Evolutionary conservation across 2,329 filamentous ascomycete genomes (phyloP).

Genomic region (Seiridium unicorne): DNA sequence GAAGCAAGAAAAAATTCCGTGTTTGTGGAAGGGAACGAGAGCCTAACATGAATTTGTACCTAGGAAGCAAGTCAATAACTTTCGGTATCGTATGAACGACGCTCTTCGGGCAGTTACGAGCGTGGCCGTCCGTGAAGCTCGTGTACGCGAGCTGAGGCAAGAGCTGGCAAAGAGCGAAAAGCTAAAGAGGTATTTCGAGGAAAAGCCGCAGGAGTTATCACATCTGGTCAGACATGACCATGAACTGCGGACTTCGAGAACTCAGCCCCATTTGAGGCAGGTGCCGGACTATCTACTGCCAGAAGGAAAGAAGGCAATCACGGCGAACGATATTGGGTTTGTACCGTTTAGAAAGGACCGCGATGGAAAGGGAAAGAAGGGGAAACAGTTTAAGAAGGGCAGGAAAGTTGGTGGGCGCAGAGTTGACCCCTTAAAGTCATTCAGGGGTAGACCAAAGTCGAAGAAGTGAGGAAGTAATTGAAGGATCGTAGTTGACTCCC

Average conservation of each 20-base stretch:
- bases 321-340: slow-evolving; percentile 68
- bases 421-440: slow-evolving; percentile 83
- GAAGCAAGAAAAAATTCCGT: too few relatives aligned
- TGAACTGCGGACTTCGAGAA: slow-evolving; percentile 77
- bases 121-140: slow-evolving; percentile 65
- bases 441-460: slow-evolving; percentile 62
- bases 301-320: slow-evolving; percentile 68
- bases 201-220: slow-evolving; percentile 86
- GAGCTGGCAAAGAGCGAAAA: slow-evolving; percentile 94
- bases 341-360: slow-evolving; percentile 61
- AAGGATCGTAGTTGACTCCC: not conserved
- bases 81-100: slow-evolving; percentile 93
- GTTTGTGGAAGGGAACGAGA: too few relatives aligned
- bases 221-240: slow-evolving; percentile 82
- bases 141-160: slow-evolving; percentile 81
- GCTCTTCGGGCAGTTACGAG: slow-evolving; percentile 87
- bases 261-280: slow-evolving; percentile 88
- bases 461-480: slow-evolving; percentile 14
- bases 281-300: slow-evolving; percentile 93
- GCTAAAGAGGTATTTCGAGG: slow-evolving; percentile 91
- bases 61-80: slow-evolving; percentile 80
- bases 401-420: slow-evolving; percentile 61
- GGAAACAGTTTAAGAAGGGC: slow-evolving; percentile 41
- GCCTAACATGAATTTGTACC: too few relatives aligned
- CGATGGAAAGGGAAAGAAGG: slow-evolving; percentile 44